A percentile compares a stretch with the other conserved stretches of the same genome.
phyloP scores from a whole-genome alignment of 2,329 filamentous ascomycete species.

The Ceratocystis cacaofunesta region DNA sequence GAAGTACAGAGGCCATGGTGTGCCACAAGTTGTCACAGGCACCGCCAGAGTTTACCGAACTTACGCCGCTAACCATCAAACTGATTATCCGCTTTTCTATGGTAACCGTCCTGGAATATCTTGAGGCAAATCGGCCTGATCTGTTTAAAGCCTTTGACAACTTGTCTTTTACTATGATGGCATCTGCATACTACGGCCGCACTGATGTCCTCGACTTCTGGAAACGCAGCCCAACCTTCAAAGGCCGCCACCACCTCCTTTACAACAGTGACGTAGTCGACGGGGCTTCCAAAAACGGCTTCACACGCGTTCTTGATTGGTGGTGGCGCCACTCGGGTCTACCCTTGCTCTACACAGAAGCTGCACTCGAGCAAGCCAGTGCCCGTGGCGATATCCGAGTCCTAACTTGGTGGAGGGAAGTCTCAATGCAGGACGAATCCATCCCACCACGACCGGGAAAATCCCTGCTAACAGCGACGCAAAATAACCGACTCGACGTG shows the following conservation, averaged over 20 bases:
- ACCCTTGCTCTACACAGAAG: conserved; percentile 70
- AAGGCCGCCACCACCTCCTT: conserved; percentile 51
- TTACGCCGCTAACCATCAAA: conserved; percentile 71
- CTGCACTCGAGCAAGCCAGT: conserved; percentile 75
- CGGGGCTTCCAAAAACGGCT: conserved; percentile 72
- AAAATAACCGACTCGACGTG: conserved; percentile 62
- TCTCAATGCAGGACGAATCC: conserved; percentile 42
- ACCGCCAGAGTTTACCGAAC: conserved; percentile 50
- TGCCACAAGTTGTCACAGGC: conserved; percentile 59
- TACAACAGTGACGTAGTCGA: conserved; percentile 78
- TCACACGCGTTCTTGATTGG: conserved; percentile 75
- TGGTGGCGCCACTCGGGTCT: conserved; percentile 71
- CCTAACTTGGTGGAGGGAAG: conserved; percentile 83
- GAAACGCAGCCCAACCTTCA: conserved; percentile 66
- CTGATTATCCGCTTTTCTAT: conserved; percentile 85
- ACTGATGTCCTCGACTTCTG: conserved; percentile 82
- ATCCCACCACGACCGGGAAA: conserved; percentile 65
- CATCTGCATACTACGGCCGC: conserved; percentile 72
- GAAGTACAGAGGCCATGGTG: conserved; percentile 53
- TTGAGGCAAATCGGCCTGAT: conserved; percentile 47
- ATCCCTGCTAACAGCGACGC: conserved; percentile 67
- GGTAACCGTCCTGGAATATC: conserved; percentile 57
- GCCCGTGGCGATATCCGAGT: conserved; percentile 72
- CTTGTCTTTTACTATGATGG: conserved; percentile 72
- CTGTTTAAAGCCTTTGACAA: conserved; percentile 77